Base-by-base conservation (phyloP, 2,329 filamentous ascomycete species). In the Ilyonectria robusta region DNA sequence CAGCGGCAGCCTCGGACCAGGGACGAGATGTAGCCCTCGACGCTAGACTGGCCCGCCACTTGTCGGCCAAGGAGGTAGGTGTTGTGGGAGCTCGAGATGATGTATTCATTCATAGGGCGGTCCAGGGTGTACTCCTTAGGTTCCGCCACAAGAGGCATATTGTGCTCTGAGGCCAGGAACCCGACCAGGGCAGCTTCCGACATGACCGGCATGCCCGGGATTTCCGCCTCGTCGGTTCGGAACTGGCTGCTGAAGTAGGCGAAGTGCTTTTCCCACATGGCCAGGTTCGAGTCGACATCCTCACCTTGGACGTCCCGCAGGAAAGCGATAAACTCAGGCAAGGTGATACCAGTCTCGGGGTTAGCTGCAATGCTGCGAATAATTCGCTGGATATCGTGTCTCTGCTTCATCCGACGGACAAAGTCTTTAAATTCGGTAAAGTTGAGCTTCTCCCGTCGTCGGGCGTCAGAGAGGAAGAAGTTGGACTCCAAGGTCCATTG, bases 81-180 rank as follows among this genome's bases (percentile, higher is more conserved):
- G 81, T 99, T 99, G 85, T 99, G 96, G 1, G 96, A 98, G 83
- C 95, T 98, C 1, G 95, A 98, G 72, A 99, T 96, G 84, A 94
- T 98, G 81, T 99, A 99, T 78, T 98, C 95, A 78, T 97, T 97
- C 79, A 98, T 84, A 0, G 96, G 96, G 26, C 93, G 90, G 77
- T 97, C 91, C 61, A 98, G 89, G 6, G 84, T 84, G 62, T 90
- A 89, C 31, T 89, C 83, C 13, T 87, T 81, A n/a, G 89, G 87
- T 67, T 88, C 86, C 47, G 88, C 87, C 31, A 87, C 82, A 47
- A 94, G 87, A 2, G 93, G 86, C 2, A 89, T 86, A 76, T 97
- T 97, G 73, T 90, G 87, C 50, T 88, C 88, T 0, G 94, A 97
- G 15, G 91, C 88, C 13, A 97, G 83, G 76, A 92, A 97, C 11